A percentile compares a stretch with the other conserved stretches of the same genome.
Conservation (phyloP, 2,329 filamentous ascomycete genomes). For the Neofusicoccum kwambonambiense region DNA sequence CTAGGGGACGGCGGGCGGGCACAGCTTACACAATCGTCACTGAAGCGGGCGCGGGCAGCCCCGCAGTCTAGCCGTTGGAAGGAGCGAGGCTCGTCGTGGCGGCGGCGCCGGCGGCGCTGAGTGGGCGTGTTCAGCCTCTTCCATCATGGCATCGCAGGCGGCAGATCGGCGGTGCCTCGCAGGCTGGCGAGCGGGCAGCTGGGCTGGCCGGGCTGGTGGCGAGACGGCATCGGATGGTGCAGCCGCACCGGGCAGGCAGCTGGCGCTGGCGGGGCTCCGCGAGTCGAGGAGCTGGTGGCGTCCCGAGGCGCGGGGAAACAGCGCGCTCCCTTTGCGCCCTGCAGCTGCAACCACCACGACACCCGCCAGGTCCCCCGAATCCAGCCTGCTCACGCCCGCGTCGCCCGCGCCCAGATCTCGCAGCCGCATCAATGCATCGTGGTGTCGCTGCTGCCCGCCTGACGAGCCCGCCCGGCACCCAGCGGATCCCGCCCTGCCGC, state of each 20-base stretch:
- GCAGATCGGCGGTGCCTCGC: conserved; percentile 4
- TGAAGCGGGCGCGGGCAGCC: background rate
- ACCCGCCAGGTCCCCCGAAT: background rate
- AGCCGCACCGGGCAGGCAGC: background rate
- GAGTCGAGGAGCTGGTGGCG: background rate
- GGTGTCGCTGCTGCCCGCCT: background rate
- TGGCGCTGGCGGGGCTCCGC: background rate
- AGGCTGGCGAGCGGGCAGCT: background rate
- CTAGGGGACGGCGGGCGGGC: background rate
- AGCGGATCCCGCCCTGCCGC: background rate
- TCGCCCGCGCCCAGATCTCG: background rate
- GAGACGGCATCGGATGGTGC: background rate
- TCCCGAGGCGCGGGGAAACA: background rate
- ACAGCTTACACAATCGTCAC: background rate
- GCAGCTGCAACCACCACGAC: background rate
- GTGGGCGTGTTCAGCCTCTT: background rate
- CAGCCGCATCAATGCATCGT: background rate
- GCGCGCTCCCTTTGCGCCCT: background rate
- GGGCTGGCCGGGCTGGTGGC: background rate
- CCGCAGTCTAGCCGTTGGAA: background rate
- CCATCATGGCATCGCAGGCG: background rate
- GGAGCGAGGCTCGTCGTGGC: background rate
- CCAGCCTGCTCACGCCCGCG: background rate
- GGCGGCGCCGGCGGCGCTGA: too few relatives aligned
- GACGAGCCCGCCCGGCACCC: background rate